Conservation (phyloP, 108 stramenopile species). For the Bacterosira constricta region DNA sequence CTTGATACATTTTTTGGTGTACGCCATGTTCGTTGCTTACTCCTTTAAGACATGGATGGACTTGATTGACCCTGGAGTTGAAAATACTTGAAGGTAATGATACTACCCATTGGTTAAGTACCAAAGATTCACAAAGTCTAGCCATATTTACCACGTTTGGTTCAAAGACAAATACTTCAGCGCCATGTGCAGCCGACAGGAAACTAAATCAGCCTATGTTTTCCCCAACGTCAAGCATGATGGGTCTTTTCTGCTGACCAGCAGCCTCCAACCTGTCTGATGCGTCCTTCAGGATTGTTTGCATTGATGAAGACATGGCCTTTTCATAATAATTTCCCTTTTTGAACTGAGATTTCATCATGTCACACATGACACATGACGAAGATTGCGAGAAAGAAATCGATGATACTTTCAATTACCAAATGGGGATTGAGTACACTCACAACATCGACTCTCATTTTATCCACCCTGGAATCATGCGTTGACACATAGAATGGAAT, state of each 20-base stretch:
- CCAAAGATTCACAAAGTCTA: constrained; percentile 56
- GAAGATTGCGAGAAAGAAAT: too few relatives aligned
- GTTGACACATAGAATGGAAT: constrained; percentile 33
- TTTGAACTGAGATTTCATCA: too few relatives aligned
- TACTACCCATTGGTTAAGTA: constrained; percentile 53
- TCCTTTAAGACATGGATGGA: constrained; percentile 43
- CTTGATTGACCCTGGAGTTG: constrained; percentile 17
- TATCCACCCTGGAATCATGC: constrained; percentile 27
- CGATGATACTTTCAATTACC: too few relatives aligned
- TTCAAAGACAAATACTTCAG: constrained; percentile 56
- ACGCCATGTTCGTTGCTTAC: constrained; percentile 39
- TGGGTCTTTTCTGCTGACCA: background rate
- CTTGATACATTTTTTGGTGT: constrained; percentile 6
- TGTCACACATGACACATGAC: too few relatives aligned
- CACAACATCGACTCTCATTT: constrained; percentile 32
- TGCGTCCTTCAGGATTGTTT: constrained; percentile 7
- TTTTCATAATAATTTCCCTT: constrained; percentile 58
- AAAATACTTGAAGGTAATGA: background rate
- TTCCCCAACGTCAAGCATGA: constrained; percentile 58
- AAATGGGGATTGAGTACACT: too few relatives aligned
- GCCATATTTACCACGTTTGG: constrained; percentile 60
- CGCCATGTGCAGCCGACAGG: constrained; percentile 48
- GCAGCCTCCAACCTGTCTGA: background rate
- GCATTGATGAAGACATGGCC: constrained; percentile 24
- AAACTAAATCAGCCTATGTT: constrained; percentile 65